Evolutionary conservation across 2,329 filamentous ascomycete genomes (phyloP).

Genomic region (Botrytis aclada): DNA sequence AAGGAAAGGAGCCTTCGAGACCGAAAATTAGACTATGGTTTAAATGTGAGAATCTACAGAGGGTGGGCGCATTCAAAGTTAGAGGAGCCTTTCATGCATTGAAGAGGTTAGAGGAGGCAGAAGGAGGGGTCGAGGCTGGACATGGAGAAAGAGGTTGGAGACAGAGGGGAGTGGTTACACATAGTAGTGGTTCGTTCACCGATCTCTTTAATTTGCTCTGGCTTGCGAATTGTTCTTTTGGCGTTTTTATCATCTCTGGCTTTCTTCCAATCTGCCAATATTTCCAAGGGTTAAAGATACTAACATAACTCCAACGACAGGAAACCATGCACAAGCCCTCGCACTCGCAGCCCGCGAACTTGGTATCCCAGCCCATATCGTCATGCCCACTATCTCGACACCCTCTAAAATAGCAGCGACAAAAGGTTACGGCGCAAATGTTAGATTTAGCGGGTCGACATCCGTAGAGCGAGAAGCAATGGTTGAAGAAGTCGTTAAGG

Average conservation of each 20-base stretch:
- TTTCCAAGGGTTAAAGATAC: background rate
- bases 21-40: conserved; percentile 78
- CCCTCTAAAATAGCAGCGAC: conserved; percentile 87
- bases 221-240: background rate
- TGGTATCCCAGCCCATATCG: conserved; percentile 75
- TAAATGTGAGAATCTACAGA: conserved; percentile 94
- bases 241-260: background rate
- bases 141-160: conserved; percentile 58
- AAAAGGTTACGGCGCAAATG: conserved; percentile 68
- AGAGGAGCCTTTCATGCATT: conserved; percentile 88
- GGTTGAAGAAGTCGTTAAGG: conserved; percentile 62
- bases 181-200: conserved; percentile 69
- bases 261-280: background rate
- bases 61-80: conserved; percentile 88
- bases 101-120: conserved; percentile 60
- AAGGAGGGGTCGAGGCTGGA: conserved; percentile 59
- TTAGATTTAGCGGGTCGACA: conserved; percentile 82
- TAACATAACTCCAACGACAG: conserved; percentile 43
- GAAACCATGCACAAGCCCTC: conserved; percentile 93
- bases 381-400: conserved; percentile 86
- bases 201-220: too few species aligned
- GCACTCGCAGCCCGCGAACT: conserved; percentile 76
- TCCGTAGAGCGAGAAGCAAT: conserved; percentile 76
- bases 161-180: conserved; percentile 76
- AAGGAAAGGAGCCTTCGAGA: conserved; percentile 53